Conservation (phyloP, 345 rosid genomes). For the Kandelia obovata region DNA sequence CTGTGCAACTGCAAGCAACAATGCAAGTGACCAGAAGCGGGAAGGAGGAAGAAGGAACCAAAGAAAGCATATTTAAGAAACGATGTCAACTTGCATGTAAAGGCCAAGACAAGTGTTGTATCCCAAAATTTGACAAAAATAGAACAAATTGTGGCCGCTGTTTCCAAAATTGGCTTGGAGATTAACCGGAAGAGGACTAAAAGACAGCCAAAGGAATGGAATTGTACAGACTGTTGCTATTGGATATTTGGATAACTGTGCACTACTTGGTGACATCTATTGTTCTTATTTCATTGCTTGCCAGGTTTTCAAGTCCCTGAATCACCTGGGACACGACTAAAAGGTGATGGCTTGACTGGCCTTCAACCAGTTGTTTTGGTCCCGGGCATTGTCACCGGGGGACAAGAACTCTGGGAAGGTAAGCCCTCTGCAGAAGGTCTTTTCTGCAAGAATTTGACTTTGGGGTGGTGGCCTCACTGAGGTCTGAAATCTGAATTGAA, state of each 20-base stretch:
- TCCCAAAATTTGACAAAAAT: conserved; percentile 16
- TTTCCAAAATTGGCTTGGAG: conserved; percentile 12
- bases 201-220: conserved; percentile 36
- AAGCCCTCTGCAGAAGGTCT: conserved; percentile 66
- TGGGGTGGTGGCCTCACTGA: conserved; percentile 75
- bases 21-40: background rate
- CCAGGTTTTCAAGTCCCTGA: conserved; percentile 55
- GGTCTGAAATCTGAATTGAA: conserved; percentile 6
- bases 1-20: background rate
- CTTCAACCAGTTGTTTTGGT: conserved; percentile 74
- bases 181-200: conserved; percentile 17
- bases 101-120: conserved; percentile 19
- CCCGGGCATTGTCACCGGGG: conserved; percentile 74
- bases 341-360: conserved; percentile 51
- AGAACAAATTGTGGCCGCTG: conserved; percentile 18
- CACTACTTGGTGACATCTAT: conserved; percentile 59
- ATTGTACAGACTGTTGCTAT: conserved; percentile 45
- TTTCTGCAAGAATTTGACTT: conserved; percentile 58
- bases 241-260: conserved; percentile 62
- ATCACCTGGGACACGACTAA: conserved; percentile 50
- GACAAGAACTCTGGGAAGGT: conserved; percentile 80
- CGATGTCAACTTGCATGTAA: conserved; percentile 12
- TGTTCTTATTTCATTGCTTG: conserved; percentile 47
- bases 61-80: conserved; percentile 1
- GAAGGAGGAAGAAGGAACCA: background rate